A percentile compares a stretch with the other conserved stretches of the same genome.
phyloP scores from a whole-genome alignment of 331 rosid species.

The Malus hybrid region DNA sequence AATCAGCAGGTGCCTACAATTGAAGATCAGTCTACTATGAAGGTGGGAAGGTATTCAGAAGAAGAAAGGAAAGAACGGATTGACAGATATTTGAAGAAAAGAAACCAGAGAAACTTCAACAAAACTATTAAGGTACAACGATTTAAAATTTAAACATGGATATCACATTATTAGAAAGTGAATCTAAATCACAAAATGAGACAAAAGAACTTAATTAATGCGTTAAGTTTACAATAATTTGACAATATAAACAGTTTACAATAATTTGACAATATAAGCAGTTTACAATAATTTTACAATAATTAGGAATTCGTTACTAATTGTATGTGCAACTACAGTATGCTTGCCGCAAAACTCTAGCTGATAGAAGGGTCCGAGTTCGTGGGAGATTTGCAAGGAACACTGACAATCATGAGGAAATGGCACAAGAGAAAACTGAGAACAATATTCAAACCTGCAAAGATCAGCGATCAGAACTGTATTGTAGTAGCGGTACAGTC shows the following conservation, averaged over 20 bases:
- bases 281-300: too few species aligned
- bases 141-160: too few species aligned
- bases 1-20: slow-evolving; percentile 53
- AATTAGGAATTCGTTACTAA: not conserved
- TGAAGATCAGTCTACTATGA: slow-evolving; percentile 58
- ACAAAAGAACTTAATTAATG: not conserved
- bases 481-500: slow-evolving; percentile 26
- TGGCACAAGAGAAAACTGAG: slow-evolving; percentile 21
- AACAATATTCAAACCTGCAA: not conserved
- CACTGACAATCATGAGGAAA: slow-evolving; percentile 30
- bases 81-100: slow-evolving; percentile 82
- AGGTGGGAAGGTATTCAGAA: slow-evolving; percentile 81
- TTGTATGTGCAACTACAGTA: slow-evolving; percentile 33
- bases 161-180: not conserved
- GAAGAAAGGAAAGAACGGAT: slow-evolving; percentile 85
- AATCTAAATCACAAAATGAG: not conserved
- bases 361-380: slow-evolving; percentile 84
- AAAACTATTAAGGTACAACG: slow-evolving; percentile 76
- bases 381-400: slow-evolving; percentile 95
- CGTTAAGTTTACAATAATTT: not conserved
- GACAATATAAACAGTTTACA: not conserved
- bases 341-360: slow-evolving; percentile 94
- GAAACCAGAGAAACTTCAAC: slow-evolving; percentile 92
- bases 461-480: slow-evolving; percentile 20
- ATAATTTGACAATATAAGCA: not conserved